phyloP scores from a whole-genome alignment of 805 yeast species.

The Blastobotrys parvus region DNA sequence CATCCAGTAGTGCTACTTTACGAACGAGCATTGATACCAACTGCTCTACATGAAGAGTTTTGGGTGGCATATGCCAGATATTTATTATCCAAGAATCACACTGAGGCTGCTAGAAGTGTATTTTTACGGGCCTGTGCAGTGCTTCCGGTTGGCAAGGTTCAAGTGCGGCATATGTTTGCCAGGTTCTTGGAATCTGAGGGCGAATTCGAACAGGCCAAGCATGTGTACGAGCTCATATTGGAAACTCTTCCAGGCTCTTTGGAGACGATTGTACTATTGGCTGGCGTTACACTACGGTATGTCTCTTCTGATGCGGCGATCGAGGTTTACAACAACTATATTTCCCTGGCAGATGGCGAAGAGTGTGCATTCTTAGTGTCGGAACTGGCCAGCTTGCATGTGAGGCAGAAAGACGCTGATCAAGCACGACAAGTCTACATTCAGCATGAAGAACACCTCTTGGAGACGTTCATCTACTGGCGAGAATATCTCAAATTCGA shows the following conservation, averaged over 20 bases:
- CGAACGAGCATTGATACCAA: slow-evolving; percentile 53
- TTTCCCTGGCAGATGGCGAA: not conserved
- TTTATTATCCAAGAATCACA: slow-evolving; percentile 30
- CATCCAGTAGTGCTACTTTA: slow-evolving; percentile 36
- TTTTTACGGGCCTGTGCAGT: slow-evolving; percentile 45
- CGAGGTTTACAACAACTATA: not conserved
- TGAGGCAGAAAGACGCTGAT: not conserved
- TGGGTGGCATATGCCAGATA: slow-evolving; percentile 67
- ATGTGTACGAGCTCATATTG: slow-evolving; percentile 20
- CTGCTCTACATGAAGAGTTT: slow-evolving; percentile 47
- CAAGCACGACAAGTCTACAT: not conserved
- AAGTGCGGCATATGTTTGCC: slow-evolving; percentile 28
- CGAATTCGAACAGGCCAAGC: slow-evolving; percentile 20
- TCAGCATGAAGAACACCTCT: slow-evolving; percentile 4
- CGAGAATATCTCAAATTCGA: slow-evolving; percentile 25
- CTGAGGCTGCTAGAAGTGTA: slow-evolving; percentile 32
- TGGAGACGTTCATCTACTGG: slow-evolving; percentile 25
- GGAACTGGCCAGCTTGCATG: not conserved
- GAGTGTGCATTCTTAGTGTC: not conserved
- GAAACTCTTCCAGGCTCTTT: slow-evolving; percentile 23
- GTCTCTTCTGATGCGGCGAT: not conserved
- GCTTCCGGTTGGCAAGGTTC: slow-evolving; percentile 22
- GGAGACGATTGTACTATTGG: slow-evolving; percentile 21
- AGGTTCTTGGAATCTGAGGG: slow-evolving; percentile 23
- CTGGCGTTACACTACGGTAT: slow-evolving; percentile 1